Evolutionary conservation across 768 basidiomycete species (phyloP).

Genomic region (Lactarius hengduanensis): DNA sequence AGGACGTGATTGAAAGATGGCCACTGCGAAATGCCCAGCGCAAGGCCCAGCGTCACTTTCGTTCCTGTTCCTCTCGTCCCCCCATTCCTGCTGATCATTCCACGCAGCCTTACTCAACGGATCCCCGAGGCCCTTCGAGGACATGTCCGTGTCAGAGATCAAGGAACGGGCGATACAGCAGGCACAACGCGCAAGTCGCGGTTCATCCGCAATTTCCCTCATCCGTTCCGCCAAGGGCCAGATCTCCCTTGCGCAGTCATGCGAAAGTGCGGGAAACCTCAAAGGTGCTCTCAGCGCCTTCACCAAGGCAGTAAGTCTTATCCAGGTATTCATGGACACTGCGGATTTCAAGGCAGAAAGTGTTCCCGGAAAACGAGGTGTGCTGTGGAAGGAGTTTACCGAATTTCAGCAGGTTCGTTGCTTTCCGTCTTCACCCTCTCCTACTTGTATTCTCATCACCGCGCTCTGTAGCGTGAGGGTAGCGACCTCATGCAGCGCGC

Average conservation of each 20-base stretch:
- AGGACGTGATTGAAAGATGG: too few species aligned
- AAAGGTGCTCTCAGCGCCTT: constrained; percentile 58
- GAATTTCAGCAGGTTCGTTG: constrained; percentile 65
- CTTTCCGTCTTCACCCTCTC: neutral
- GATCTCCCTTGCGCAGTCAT: constrained; percentile 48
- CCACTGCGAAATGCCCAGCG: too few species aligned
- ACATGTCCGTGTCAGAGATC: constrained; percentile 45
- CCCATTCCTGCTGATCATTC: constrained; percentile 21
- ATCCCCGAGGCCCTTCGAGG: constrained; percentile 30
- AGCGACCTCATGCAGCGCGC: constrained; percentile 41
- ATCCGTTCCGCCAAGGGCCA: constrained; percentile 63
- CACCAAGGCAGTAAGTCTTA: constrained; percentile 59
- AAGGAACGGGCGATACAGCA: constrained; percentile 47
- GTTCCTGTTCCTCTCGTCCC: constrained; percentile 33
- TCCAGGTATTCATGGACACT: constrained; percentile 58
- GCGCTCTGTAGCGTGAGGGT: constrained; percentile 38
- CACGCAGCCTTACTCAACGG: constrained; percentile 31
- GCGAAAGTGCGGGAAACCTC: constrained; percentile 59
- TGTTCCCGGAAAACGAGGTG: constrained; percentile 48
- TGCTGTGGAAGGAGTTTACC: constrained; percentile 59
- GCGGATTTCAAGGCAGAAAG: constrained; percentile 54
- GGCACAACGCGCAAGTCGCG: constrained; percentile 52
- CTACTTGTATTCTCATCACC: neutral
- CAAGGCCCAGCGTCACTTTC: too few species aligned
- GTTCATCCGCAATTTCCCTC: constrained; percentile 58